phyloP scores from a whole-genome alignment of 169 alveolate species.

The Plasmodium reichenowi region DNA sequence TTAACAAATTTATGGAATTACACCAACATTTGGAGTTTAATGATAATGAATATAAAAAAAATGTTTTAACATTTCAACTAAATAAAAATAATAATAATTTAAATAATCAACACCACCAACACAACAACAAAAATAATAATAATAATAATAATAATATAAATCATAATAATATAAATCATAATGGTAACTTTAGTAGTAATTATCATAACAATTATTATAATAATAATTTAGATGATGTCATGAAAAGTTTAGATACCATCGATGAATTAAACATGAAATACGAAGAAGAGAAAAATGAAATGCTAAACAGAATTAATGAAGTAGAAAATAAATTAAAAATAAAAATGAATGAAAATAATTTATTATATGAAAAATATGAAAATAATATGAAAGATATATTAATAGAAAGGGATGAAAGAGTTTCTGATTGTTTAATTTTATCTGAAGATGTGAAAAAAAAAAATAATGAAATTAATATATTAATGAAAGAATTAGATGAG shows the following conservation, averaged over 20 bases:
- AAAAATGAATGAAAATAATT: constrained; percentile 69
- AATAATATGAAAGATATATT: constrained; percentile 43
- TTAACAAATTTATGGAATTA: constrained; percentile 55
- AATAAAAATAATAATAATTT: constrained; percentile 17
- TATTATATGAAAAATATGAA: constrained; percentile 65
- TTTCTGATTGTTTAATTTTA: constrained; percentile 58
- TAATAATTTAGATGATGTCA: constrained; percentile 25
- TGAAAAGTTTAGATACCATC: constrained; percentile 36
- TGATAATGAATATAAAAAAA: constrained; percentile 52
- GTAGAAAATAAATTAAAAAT: constrained; percentile 54
- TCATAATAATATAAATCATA: no score
- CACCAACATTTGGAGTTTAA: constrained; percentile 61
- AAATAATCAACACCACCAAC: not conserved
- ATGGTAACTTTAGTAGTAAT: no score
- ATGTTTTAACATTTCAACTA: constrained; percentile 29
- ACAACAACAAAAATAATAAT: no score
- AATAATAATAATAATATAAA: no score
- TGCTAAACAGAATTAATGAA: constrained; percentile 55
- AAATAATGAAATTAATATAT: constrained; percentile 42
- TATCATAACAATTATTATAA: no score
- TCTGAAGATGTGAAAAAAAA: constrained; percentile 74
- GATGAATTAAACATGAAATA: constrained; percentile 42
- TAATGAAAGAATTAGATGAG: constrained; percentile 69
- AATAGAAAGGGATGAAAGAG: constrained; percentile 62
- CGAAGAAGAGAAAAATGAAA: constrained; percentile 67